Evolutionary conservation across 129 eudicot species (phyloP).

Genomic region (Flaveria trinervia): DNA sequence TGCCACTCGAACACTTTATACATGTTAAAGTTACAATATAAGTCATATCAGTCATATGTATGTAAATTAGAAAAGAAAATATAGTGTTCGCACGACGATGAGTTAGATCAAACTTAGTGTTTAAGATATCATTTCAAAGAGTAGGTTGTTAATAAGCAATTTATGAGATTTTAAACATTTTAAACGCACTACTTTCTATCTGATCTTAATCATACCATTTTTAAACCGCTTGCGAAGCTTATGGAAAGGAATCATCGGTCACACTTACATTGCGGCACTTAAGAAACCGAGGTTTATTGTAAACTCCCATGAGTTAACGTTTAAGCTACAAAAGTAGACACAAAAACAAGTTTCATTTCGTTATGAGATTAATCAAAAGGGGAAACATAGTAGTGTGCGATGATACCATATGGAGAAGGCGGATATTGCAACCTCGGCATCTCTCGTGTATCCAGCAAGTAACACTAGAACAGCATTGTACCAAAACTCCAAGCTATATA

Average conservation of each 20-base stretch:
- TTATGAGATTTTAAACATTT: too few species aligned
- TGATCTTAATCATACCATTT: too few species aligned
- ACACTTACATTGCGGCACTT: constrained; percentile 72
- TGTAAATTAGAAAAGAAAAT: too few species aligned
- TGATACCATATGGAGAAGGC: constrained; percentile 77
- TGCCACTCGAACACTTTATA: constrained; percentile 74
- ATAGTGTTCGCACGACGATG: too few species aligned
- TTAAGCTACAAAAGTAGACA: constrained; percentile 49
- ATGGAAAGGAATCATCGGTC: neutral
- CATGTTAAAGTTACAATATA: constrained; percentile 16
- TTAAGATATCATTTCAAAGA: too few species aligned
- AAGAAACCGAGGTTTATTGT: constrained; percentile 73
- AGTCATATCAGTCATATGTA: constrained; percentile 13
- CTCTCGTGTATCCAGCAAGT: constrained; percentile 68
- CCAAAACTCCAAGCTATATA: constrained; percentile 74
- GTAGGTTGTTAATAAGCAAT: too few species aligned
- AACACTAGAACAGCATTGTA: constrained; percentile 67
- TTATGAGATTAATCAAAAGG: neutral
- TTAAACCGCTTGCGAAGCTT: too few species aligned
- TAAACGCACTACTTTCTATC: too few species aligned
- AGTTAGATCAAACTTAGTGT: too few species aligned
- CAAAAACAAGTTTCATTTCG: neutral
- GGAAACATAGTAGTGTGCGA: neutral
- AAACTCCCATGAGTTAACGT: constrained; percentile 61
- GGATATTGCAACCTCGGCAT: constrained; percentile 73